Conservation (phyloP, 1,284 basidiomycete genomes). For the Microbotryum violaceum region DNA sequence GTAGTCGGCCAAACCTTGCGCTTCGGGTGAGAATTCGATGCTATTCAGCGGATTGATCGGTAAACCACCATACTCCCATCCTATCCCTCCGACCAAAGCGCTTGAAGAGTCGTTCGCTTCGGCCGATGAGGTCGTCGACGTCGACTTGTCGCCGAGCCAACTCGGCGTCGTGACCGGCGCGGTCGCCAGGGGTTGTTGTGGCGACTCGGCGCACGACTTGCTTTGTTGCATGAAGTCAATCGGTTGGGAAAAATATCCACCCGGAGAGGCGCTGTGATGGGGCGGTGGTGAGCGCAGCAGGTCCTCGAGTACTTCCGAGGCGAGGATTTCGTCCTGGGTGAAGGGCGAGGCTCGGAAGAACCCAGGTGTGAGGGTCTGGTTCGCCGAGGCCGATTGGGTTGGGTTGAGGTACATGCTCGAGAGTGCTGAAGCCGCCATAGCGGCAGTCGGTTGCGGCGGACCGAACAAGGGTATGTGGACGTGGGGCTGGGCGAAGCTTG, state of each 20-base stretch:
- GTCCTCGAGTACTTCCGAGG: slow-evolving; percentile 26
- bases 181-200: background rate
- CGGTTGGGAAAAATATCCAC: background rate
- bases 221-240: background rate
- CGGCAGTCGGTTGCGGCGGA: too few species aligned
- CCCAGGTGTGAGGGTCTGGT: background rate
- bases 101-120: background rate
- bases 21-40: slow-evolving; percentile 23
- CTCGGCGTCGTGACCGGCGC: background rate
- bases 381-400: background rate
- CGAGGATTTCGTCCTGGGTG: slow-evolving; percentile 30
- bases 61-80: background rate
- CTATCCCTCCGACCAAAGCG: background rate
- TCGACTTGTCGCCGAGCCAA: slow-evolving; percentile 2
- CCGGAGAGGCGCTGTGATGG: background rate
- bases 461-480: too few species aligned
- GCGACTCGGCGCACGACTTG: background rate
- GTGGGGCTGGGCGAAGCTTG: too few species aligned
- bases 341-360: slow-evolving; percentile 16
- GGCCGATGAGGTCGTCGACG: background rate
- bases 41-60: slow-evolving; percentile 2
- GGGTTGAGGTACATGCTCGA: too few species aligned
- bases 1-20: slow-evolving; percentile 20
- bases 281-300: slow-evolving; percentile 9
- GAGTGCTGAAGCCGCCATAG: too few species aligned